A percentile compares a stretch with the other conserved stretches of the same genome.
Evolutionary conservation across 306 rosid genomes (phyloP).

Genomic region (Vachellia collinsii): DNA sequence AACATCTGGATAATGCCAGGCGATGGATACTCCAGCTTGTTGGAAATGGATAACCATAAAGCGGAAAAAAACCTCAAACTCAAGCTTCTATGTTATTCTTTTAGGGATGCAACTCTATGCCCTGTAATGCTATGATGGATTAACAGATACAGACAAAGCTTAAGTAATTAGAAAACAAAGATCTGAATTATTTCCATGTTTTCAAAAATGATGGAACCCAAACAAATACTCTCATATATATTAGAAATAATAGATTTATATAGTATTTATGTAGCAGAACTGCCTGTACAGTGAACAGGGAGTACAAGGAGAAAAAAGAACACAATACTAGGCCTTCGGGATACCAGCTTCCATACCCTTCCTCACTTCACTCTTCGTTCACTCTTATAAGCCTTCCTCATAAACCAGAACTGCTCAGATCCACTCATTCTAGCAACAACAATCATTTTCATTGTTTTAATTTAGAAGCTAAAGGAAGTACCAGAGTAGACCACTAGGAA

Average conservation of each 20-base stretch:
- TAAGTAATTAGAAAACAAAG: not conserved
- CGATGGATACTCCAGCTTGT: not conserved
- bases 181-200: conserved; percentile 8
- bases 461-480: not conserved
- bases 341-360: not conserved
- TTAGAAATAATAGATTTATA: not conserved
- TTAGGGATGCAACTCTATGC: not conserved
- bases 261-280: not conserved
- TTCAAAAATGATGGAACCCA: not conserved
- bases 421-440: not conserved
- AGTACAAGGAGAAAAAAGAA: not conserved
- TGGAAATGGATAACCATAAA: not conserved
- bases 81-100: not conserved
- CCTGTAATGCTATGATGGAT: not conserved
- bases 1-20: not conserved
- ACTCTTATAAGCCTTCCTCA: not conserved
- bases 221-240: not conserved
- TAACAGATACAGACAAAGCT: not conserved
- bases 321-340: not conserved
- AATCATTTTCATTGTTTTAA: conserved; percentile 2
- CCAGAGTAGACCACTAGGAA: not conserved
- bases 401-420: not conserved
- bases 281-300: not conserved
- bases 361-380: not conserved
- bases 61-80: not conserved